Base-by-base conservation (phyloP, 768 basidiomycete species). In the Pleurotus salmoneostramineus region DNA sequence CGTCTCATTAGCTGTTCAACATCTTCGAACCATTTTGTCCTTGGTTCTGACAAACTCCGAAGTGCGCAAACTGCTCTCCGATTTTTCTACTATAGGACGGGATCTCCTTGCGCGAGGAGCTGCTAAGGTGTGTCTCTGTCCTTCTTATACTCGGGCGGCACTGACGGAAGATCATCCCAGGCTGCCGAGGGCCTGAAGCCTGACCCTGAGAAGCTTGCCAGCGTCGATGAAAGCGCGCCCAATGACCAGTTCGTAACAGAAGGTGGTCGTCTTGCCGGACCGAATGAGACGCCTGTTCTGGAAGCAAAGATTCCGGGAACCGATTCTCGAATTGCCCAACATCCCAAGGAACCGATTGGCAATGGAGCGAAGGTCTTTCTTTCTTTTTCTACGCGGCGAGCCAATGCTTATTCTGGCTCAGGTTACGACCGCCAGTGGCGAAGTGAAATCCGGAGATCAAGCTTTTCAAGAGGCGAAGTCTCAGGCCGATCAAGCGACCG, bases 41-140 rank as follows among this genome's bases (percentile, higher is more conserved):
- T 87, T 98, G 65, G 78, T 98, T 65, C 78, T 94, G 61, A 96
- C 95, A 68, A 99, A 99, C 74, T 88, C 91, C 0, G 91, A 96
- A 74, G 88, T 91, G 33, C 88, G 94, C 65, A 96, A 97, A 69
- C 85, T 97, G 32, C 72, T 95, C 54, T 81, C 84, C 1, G 92
- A 94, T 71, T 86, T 90, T 61, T 81, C 83, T 7, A 69, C 87
- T 58, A 85, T 93, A 50, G 90, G 91, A 0, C 87, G 93, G 43
- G 93, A 96, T 69, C 77, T 97, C 56, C 84, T 96, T 60, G 84
- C 91, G 3, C 87, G 82, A 40, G 82, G 82, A 15, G 87, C 90
- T 0, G 69, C 77, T 63, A 89, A 93, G 48, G 48, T 50, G n/a
- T 50, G 1, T 8, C n/a, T 40, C 2, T n/a, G 37, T 2, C 37